Conservation (phyloP, 202 grass and related monocot genomes). For the Bolboschoenoplectus hybrid region DNA sequence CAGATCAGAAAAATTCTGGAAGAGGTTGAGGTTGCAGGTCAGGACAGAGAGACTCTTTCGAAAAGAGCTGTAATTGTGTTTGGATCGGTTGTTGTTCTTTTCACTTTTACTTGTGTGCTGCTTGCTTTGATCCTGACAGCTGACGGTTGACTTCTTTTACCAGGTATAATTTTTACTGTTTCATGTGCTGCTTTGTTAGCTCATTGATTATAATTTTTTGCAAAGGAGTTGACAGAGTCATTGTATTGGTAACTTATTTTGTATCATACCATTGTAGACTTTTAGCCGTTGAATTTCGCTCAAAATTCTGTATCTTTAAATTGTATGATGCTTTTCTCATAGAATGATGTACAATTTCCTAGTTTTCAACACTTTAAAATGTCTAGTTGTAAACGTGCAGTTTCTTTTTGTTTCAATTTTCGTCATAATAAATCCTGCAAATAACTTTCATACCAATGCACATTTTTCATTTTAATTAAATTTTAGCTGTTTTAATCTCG, state of each 20-base stretch:
- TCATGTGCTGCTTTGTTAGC: background rate
- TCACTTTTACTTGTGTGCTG: constrained; percentile 62
- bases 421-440: background rate
- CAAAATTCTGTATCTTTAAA: background rate
- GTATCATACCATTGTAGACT: background rate
- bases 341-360: background rate
- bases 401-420: background rate
- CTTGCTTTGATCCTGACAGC: constrained; percentile 70
- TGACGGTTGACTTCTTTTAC: constrained; percentile 64
- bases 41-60: constrained; percentile 57
- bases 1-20: constrained; percentile 65
- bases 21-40: constrained; percentile 67
- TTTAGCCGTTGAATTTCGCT: background rate
- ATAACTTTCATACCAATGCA: background rate
- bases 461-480: background rate
- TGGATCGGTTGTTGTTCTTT: constrained; percentile 52
- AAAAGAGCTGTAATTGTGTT: constrained; percentile 59
- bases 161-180: constrained; percentile 16
- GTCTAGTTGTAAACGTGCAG: background rate
- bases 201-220: constrained; percentile 20
- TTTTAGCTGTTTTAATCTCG: background rate
- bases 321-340: background rate
- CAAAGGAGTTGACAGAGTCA: background rate
- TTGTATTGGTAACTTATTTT: constrained; percentile 22
- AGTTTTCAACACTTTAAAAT: background rate